Evolutionary conservation across 225 moss, liverwort and hornwort species (phyloP).

Genomic region (Antitrichia curtipendula): DNA sequence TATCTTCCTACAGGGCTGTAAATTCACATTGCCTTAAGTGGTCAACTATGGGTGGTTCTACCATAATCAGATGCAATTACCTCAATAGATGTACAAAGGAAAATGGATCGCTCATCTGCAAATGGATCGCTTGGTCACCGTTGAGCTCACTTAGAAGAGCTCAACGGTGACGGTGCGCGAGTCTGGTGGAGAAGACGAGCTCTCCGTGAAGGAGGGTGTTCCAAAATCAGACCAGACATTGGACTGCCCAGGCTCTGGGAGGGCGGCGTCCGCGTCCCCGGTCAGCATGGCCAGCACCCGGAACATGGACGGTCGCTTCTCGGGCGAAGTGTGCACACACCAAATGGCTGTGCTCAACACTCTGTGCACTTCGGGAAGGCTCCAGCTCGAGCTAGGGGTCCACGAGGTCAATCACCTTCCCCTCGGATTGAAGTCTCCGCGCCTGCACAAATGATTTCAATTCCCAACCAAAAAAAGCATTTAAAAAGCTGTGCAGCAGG

Average conservation of each 20-base stretch:
- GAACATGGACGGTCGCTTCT: conserved; percentile 8
- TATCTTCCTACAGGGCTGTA: too few relatives aligned
- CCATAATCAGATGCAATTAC: not conserved
- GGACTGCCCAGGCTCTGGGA: not conserved
- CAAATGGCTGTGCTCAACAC: not conserved
- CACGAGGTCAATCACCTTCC: not conserved
- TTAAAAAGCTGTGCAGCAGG: too few relatives aligned
- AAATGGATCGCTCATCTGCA: not conserved
- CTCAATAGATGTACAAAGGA: not conserved
- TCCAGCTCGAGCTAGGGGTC: not conserved
- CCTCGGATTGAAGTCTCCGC: not conserved
- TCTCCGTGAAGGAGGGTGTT: not conserved
- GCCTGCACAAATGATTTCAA: not conserved
- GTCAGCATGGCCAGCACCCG: not conserved
- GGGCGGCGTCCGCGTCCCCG: not conserved
- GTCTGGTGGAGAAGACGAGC: not conserved
- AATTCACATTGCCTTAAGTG: too few relatives aligned
- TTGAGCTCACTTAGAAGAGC: not conserved
- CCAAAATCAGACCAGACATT: not conserved
- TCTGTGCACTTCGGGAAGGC: not conserved
- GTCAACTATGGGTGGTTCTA: too few relatives aligned
- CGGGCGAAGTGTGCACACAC: conserved; percentile 9
- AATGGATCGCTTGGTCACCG: not conserved
- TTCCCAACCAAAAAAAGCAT: too few relatives aligned
- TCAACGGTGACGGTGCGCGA: not conserved